phyloP scores from a whole-genome alignment of 2,329 filamentous ascomycete genomes.

The Fusarium sp. region DNA sequence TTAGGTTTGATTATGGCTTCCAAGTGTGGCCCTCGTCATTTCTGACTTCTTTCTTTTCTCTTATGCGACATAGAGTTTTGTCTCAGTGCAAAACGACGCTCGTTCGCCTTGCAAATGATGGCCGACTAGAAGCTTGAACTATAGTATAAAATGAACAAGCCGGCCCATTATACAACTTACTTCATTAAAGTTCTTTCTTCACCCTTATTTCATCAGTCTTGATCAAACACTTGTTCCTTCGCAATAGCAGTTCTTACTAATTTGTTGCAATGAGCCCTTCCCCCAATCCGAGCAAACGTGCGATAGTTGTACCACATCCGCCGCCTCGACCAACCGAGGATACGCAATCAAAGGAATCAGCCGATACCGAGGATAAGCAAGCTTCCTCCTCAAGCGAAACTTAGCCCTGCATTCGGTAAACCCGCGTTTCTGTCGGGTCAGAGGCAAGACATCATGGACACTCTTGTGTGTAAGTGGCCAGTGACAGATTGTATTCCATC shows the following conservation, averaged over 20 bases:
- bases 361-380: background rate
- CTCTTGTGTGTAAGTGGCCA: background rate
- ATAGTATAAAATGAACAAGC: background rate
- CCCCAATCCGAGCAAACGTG: background rate
- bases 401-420: background rate
- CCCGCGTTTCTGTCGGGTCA: background rate
- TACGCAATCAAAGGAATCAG: background rate
- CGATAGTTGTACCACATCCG: slow-evolving; percentile 2
- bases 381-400: background rate
- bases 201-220: background rate
- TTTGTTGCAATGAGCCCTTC: background rate
- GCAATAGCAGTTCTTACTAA: background rate
- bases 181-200: too few species aligned
- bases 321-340: background rate
- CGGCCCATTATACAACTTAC: background rate
- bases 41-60: background rate
- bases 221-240: background rate
- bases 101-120: slow-evolving; percentile 5
- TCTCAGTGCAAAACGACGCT: slow-evolving; percentile 3
- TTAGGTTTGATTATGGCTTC: background rate
- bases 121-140: background rate
- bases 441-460: too few species aligned
- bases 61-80: background rate
- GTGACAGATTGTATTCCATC: too few species aligned
- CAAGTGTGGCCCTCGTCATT: background rate